These are phyloP conservation scores for Knoxia roxburghii DNA, from an alignment of 257 asterid genomes.

Conservation along the genomic window DNA sequence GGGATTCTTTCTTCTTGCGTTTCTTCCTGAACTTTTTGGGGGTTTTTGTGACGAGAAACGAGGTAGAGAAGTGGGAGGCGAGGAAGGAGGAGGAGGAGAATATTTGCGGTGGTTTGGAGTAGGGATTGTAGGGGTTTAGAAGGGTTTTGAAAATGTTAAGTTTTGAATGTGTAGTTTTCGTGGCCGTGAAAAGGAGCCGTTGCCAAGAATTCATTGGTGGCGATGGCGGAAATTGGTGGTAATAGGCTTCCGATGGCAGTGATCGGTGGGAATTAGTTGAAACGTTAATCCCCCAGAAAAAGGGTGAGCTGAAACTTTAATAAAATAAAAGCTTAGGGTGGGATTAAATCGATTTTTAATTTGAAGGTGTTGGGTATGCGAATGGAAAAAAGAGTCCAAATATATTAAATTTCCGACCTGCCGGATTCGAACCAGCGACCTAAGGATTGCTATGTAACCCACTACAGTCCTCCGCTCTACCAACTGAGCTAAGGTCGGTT, in stretches of 20 bases:
- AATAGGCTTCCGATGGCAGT: not conserved
- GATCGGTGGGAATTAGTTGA: not conserved
- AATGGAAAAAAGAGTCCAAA: not conserved
- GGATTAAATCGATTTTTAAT: no score
- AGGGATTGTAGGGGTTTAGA: constrained; percentile 13
- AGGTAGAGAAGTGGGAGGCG: constrained; percentile 53
- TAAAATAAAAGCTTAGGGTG: no score
- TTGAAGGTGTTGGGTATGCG: no score
- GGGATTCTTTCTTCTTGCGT: constrained; percentile 63
- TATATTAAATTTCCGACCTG: constrained; percentile 18
- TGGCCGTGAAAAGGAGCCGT: constrained; percentile 23
- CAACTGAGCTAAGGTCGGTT: constrained; percentile 32
- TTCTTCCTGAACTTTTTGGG: constrained; percentile 78
- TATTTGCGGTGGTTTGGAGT: constrained; percentile 22
- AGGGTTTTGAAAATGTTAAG: not conserved
- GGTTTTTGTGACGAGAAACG: constrained; percentile 79
- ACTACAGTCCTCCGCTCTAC: constrained; percentile 36
- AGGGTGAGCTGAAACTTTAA: no score
- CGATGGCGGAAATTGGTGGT: constrained; percentile 4
- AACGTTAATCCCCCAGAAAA: no score
- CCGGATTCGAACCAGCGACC: constrained; percentile 64
- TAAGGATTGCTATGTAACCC: constrained; percentile 26
- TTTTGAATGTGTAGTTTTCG: not conserved
- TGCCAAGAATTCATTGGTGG: constrained; percentile 35
- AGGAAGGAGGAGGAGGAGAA: constrained; percentile 24